Evolutionary conservation across 73 alveolate genomes (phyloP), one percentile per base, ranked within the genome.

Genomic region (Halteria grandinella): DNA sequence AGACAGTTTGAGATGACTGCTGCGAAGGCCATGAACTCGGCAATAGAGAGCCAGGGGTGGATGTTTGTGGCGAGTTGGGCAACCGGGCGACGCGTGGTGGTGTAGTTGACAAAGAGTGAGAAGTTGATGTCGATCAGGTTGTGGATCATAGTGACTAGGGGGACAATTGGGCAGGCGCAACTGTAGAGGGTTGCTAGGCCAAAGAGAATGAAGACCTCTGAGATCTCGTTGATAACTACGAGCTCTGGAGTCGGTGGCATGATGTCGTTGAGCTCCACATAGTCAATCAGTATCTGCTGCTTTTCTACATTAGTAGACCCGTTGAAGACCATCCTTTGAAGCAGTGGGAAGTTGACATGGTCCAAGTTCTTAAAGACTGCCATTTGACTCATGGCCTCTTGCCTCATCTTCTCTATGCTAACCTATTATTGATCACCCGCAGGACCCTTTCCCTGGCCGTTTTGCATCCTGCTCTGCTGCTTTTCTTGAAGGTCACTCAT

Each of bases 91-190:
- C 59, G 17, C 43, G 53, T 45, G 52, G 47, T 54, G 10, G 45
- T 52, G 55, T 39, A 20, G 11, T 28, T 14, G 10, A 32, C 4
- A 39, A 44, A 23, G 8, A 53, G 40, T 25, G 52, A 51, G n/a
- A n/a, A 54, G 32, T 47, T 80, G 25, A 69, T 43, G 18, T 54
- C 75, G 17, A 80, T 14, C 41, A 80, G 3, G 41, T 80, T 80
- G 40, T 47, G 52, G 45, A 80, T 40, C 55, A 80, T 37, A 17
- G 70, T 55, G 3, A 55, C 29, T 20, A 80, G 31, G 17, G 75
- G 31, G 15, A 55, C 79, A 20, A 80, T 51, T 12, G 90, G 90
- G 63, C 90, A 80, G 14, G 85, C 90, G 20, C 55, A 31, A 0
- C 75, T 66, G 43, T 33, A 80, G 0, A 80, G 33, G 18, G 62